Percentiles rank a stretch among this genome's conserved stretches.
Conservation (phyloP, 2,329 filamentous ascomycete species). For the Beauveria scarabaeidicola region DNA sequence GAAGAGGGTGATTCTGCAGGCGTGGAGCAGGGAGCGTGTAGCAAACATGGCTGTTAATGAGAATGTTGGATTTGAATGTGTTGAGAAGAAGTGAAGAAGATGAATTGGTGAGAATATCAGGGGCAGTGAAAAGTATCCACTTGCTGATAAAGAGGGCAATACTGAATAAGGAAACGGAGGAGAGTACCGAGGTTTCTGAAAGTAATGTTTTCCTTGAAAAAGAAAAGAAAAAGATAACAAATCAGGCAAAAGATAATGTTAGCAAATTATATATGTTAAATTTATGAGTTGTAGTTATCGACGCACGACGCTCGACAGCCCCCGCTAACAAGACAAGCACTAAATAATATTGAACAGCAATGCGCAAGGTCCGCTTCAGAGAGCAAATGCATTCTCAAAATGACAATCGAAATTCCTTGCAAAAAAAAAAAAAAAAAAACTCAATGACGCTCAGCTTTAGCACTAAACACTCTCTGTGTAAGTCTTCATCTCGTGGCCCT, state of each 20-base stretch:
- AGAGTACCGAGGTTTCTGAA: too few relatives aligned
- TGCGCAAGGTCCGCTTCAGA: neutral
- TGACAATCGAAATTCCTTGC: neutral
- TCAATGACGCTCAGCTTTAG: neutral
- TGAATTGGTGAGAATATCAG: neutral
- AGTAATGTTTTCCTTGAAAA: too few relatives aligned
- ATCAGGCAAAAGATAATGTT: too few relatives aligned
- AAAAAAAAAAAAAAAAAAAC: neutral
- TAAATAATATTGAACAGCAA: neutral
- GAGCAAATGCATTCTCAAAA: neutral
- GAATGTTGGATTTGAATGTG: neutral
- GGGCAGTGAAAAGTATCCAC: neutral
- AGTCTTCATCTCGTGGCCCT: conserved; percentile 6
- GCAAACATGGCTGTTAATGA: conserved; percentile 36
- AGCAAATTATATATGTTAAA: too few relatives aligned
- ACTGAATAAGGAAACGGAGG: too few relatives aligned
- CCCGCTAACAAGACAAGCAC: too few relatives aligned
- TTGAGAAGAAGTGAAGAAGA: neutral
- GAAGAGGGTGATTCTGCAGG: conserved; percentile 65
- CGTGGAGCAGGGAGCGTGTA: conserved; percentile 37
- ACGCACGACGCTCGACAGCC: too few relatives aligned
- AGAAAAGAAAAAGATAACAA: too few relatives aligned
- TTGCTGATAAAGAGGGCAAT: neutral
- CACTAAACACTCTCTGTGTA: conserved; percentile 24
- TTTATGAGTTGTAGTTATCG: too few relatives aligned